phyloP scores from a whole-genome alignment of 108 stramenopile species.

The Skeletonema potamos region DNA sequence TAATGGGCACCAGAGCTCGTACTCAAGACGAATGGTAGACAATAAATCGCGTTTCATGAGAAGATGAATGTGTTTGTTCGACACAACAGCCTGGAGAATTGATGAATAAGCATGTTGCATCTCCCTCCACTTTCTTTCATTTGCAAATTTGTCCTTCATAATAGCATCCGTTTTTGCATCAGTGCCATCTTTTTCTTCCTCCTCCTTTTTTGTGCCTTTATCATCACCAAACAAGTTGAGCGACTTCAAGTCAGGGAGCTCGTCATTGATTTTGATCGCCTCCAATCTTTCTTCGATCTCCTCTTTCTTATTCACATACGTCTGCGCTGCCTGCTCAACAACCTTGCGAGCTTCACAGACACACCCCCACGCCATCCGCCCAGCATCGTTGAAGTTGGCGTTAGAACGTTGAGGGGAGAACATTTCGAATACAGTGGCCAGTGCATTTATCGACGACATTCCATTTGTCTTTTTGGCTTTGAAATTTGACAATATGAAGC shows the following conservation, averaged over 20 bases:
- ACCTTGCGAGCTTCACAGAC: conserved; percentile 86
- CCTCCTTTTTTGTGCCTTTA: conserved; percentile 20
- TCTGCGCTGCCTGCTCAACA: conserved; percentile 53
- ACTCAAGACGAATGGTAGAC: conserved; percentile 66
- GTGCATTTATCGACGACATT: conserved; percentile 69
- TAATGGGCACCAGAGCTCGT: conserved; percentile 83
- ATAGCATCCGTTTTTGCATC: conserved; percentile 21
- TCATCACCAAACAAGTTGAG: conserved; percentile 14
- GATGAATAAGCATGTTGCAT: conserved; percentile 73
- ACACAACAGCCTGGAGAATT: conserved; percentile 45
- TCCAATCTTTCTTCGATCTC: conserved; percentile 54
- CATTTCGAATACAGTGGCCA: conserved; percentile 69
- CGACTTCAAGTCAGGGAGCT: conserved; percentile 12
- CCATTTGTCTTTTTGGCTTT: conserved; percentile 80
- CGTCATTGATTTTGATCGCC: conserved; percentile 36
- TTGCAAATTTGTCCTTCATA: conserved; percentile 48
- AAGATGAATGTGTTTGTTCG: conserved; percentile 50
- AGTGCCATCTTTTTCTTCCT: conserved; percentile 10
- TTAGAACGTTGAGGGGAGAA: conserved; percentile 19
- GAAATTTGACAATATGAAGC: conserved; percentile 87
- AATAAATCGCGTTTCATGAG: conserved; percentile 73
- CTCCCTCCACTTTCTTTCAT: conserved; percentile 87
- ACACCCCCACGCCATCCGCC: conserved; percentile 84
- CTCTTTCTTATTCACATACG: conserved; percentile 62
- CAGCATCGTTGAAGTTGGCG: conserved; percentile 60